These are phyloP conservation scores for Fusarium hainanense DNA, from an alignment of 2,329 filamentous ascomycete species.

Conservation along the genomic window DNA sequence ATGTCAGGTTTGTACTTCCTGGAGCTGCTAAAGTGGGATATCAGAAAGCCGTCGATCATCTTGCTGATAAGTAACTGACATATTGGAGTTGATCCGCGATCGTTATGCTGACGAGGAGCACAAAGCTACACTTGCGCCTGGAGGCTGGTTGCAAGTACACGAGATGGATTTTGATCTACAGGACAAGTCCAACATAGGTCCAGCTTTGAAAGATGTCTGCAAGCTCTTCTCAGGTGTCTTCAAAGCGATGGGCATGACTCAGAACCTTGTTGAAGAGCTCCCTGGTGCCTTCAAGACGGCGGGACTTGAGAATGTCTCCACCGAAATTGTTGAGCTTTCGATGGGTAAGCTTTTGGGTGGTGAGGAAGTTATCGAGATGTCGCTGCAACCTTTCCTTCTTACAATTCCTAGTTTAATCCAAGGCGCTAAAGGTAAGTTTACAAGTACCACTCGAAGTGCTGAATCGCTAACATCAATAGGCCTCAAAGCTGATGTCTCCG, in stretches of 20 bases:
- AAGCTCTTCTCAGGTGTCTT: constrained; percentile 5
- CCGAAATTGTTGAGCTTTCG: constrained; percentile 4
- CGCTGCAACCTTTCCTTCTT: constrained; percentile 5
- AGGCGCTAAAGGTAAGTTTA: constrained; percentile 7
- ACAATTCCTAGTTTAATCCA: constrained; percentile 11
- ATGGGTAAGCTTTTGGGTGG: constrained; percentile 14
- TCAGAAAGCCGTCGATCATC: background rate
- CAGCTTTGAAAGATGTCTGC: constrained; percentile 15
- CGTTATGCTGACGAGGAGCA: fast-evolving
- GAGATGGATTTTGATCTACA: constrained; percentile 17
- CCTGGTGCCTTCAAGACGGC: background rate
- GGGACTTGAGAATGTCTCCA: background rate
- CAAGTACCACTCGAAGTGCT: no score
- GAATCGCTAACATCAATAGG: background rate
- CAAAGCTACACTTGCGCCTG: constrained; percentile 6
- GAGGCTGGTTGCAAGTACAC: constrained; percentile 24
- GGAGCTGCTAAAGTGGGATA: constrained; percentile 7
- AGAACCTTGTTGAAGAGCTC: background rate
- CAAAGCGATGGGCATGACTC: constrained; percentile 15
- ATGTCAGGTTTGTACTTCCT: constrained; percentile 14
- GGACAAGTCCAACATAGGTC: background rate
- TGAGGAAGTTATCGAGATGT: background rate
- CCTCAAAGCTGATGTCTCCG: background rate
- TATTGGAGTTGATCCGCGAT: fast-evolving
- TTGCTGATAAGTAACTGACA: background rate